A percentile compares a stretch with the other conserved stretches of the same genome.
These are phyloP conservation scores for Alliaria petiolata DNA, from an alignment of 345 rosid species.

Conservation along the genomic window DNA sequence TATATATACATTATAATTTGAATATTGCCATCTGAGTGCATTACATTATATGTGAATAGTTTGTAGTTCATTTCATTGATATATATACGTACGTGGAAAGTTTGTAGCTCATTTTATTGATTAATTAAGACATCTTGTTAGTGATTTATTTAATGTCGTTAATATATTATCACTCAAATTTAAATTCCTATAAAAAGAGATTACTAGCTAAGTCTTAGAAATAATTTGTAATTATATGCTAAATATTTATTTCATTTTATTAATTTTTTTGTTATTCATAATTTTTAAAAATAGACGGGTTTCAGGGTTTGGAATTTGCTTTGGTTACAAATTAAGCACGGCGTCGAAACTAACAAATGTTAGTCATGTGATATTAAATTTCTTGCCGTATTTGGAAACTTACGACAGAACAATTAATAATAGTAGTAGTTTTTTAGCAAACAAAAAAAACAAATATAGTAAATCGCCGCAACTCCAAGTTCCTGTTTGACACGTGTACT, in stretches of 20 bases:
- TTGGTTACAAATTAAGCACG: conserved; percentile 20
- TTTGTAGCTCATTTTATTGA: too few species aligned
- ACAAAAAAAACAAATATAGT: too few species aligned
- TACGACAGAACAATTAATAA: conserved; percentile 27
- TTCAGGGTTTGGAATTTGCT: conserved; percentile 11
- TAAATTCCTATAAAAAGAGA: neutral
- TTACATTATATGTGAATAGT: neutral
- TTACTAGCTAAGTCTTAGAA: neutral
- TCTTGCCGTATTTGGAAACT: conserved; percentile 32
- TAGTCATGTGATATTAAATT: conserved; percentile 1
- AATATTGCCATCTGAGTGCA: neutral
- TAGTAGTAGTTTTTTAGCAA: too few species aligned
- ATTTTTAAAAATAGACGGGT: neutral
- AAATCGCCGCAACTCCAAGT: conserved; percentile 26
- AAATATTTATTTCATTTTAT: neutral
- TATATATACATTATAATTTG: neutral
- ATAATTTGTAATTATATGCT: neutral
- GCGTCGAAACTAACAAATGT: conserved; percentile 6
- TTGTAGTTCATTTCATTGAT: too few species aligned
- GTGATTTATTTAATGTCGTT: too few species aligned
- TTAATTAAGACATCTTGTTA: neutral
- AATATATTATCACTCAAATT: too few species aligned
- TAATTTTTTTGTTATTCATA: neutral
- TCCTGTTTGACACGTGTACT: conserved; percentile 37
- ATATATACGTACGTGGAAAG: too few species aligned